Percentiles rank a stretch among this genome's conserved stretches.
Evolutionary conservation across 1,139 yeast genomes (phyloP).

Genomic region (Debaryomycetaceae sp.): DNA sequence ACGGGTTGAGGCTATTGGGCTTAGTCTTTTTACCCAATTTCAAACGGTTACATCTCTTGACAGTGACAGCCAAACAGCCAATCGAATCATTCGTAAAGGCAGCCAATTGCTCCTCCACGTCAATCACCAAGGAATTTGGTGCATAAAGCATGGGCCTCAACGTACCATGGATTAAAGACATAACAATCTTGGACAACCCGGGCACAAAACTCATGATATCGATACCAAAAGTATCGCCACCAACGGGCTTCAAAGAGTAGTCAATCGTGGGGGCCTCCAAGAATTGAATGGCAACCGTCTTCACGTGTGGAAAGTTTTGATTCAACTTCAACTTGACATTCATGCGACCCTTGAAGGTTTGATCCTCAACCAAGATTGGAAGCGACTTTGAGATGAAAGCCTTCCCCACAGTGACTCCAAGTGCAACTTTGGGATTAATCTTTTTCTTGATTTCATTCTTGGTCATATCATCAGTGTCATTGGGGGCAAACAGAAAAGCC

Average conservation of each 20-base stretch:
- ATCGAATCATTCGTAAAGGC: constrained; percentile 59
- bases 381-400: constrained; percentile 71
- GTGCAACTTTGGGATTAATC: constrained; percentile 72
- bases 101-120: constrained; percentile 67
- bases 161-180: constrained; percentile 60
- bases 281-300: constrained; percentile 64
- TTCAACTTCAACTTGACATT: constrained; percentile 61
- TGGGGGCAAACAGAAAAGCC: constrained; percentile 76
- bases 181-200: constrained; percentile 71
- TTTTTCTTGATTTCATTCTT: constrained; percentile 65
- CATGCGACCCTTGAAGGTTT: constrained; percentile 70
- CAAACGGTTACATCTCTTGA: constrained; percentile 49
- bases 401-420: constrained; percentile 76
- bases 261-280: constrained; percentile 76
- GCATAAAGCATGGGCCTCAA: constrained; percentile 77
- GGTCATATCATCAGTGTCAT: constrained; percentile 79
- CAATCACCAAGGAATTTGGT: constrained; percentile 74
- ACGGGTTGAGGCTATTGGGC: constrained; percentile 54
- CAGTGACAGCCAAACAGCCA: constrained; percentile 63
- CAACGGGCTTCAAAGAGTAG: constrained; percentile 79
- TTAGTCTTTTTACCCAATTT: constrained; percentile 34
- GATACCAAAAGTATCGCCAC: constrained; percentile 78
- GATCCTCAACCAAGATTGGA: constrained; percentile 73
- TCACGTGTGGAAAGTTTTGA: constrained; percentile 69
- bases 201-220: constrained; percentile 83